Evolutionary conservation across 1,284 basidiomycete species (phyloP), one percentile per base, ranked within the genome.

Genomic region (Cryptococcus sp.): DNA sequence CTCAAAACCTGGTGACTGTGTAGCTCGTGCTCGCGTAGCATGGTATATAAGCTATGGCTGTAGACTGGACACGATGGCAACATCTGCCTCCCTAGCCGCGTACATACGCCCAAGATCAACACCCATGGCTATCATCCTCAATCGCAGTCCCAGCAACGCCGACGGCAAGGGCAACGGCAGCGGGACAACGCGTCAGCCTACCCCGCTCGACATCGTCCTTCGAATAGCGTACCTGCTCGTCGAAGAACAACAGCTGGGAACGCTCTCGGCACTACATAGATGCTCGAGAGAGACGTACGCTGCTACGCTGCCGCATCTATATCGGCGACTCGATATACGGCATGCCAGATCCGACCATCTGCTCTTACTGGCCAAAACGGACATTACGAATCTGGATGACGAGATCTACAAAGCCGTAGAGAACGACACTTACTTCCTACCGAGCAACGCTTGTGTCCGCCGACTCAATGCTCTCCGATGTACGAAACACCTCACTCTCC

Each of bases 131-230:
- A 35, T 35, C 31, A 10, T 35, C 8, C 3, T 35, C 25, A 25
- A 25, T n/a, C n/a, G n/a, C 31, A 35, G 31, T 35, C 13, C 31
- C 31, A 35, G 31, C 31, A 35, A 35, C 25, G 25, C 25, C 25
- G 6, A 3, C 25, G 25, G 25, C 25, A 25, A 6, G 3, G 25
- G 25, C 25, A 25, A 6, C 25, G 25, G 25, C 31, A 35, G 31
- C 31, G 31, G 31, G 31, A 10, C 31, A 35, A 8, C 31, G 31
- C 31, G 31, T 35, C 31, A 35, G 31, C 54, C 64, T 6, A 31
- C 62, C 6, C 65, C 65, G 3, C 46, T 60, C 44, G 70, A 72
- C 46, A 60, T 72, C 22, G 47, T 66, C 20, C 63, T 60, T 23
- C 60, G 62, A 5, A 64, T 72, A 17, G 65, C 65, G 19, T 35